Base-by-base conservation (phyloP, 1,284 basidiomycete genomes). In the Prillingera fragicola region DNA sequence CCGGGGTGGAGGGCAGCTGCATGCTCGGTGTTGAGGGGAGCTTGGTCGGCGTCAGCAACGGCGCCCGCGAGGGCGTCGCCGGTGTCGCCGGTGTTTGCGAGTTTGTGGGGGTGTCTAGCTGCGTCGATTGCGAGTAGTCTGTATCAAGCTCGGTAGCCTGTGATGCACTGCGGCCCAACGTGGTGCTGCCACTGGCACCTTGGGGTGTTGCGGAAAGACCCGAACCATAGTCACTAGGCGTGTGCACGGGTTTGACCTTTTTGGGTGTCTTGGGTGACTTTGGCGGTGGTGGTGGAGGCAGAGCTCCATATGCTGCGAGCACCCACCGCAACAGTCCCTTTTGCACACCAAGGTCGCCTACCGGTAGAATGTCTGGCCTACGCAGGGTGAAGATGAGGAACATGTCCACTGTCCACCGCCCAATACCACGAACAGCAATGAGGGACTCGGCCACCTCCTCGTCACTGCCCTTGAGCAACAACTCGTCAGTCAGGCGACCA, bases 381-480 rank as follows among this genome's bases (percentile, higher is more conserved):
- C 85, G 77, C 18, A 89, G 75, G 1, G 85, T 84, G 69, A 91
- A 91, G 48, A 92, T 86, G 10, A 85, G 79, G 62, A 91, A 91
- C 88, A 91, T 90, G 62, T 89, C 81, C 13, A 88, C 84, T 75
- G 67, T 71, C 67, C 70, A 71, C 47, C 67, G 76, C 36, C 87
- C 87, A 49, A 90, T 86, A 0, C 88, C 88, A 54, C 83, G 75
- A 6, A 90, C 84, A 55, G 80, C 81, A 21, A 81, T 83, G 15
- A 94, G 75, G 69, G 86, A 81, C 48, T 81, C 75, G 4, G 79
- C 75, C 5, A 92, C 74, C 59, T 86, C 80, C 45, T 87, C 82
- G 54, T 90, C 86, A 39, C 78, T 73, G 7, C 83, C 83, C 44
- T 78, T 71, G 12, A 82, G 69, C 6, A 94, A 70, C 57, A 83